phyloP scores from a whole-genome alignment of 768 basidiomycete genomes.

The Termitomyces bulborhizus region DNA sequence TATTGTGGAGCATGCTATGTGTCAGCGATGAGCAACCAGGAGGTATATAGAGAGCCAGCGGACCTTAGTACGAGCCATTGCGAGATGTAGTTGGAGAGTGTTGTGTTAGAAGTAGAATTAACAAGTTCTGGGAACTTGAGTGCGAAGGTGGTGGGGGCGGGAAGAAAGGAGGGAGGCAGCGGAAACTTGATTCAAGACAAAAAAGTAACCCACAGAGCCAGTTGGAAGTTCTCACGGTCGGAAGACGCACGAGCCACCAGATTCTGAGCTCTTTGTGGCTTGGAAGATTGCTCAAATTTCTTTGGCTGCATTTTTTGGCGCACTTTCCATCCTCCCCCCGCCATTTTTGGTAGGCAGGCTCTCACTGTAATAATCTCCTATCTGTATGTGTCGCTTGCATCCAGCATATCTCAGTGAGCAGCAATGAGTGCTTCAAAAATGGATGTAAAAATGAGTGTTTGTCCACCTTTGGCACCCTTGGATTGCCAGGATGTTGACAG shows the following conservation, averaged over 20 bases:
- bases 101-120: slow-evolving; percentile 18
- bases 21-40: slow-evolving; percentile 18
- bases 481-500: slow-evolving; percentile 2
- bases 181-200: slow-evolving; percentile 24
- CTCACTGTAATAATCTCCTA: background rate
- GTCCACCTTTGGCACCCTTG: slow-evolving; percentile 10
- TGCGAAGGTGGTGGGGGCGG: slow-evolving; percentile 30
- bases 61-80: slow-evolving; percentile 90
- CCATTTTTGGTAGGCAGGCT: slow-evolving; percentile 17
- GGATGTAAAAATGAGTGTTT: slow-evolving; percentile 15
- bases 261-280: slow-evolving; percentile 42
- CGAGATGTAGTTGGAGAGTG: slow-evolving; percentile 17
- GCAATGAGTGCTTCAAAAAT: slow-evolving; percentile 15
- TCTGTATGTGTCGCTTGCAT: slow-evolving; percentile 11
- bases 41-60: slow-evolving; percentile 10
- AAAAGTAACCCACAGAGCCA: slow-evolving; percentile 30
- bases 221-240: slow-evolving; percentile 41
- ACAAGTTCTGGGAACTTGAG: slow-evolving; percentile 17
- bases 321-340: slow-evolving; percentile 10
- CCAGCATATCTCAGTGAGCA: slow-evolving; percentile 9
- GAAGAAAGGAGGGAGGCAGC: slow-evolving; percentile 29
- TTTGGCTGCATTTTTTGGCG: slow-evolving; percentile 21
- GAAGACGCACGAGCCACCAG: slow-evolving; percentile 43
- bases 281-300: slow-evolving; percentile 39
- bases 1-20: slow-evolving; percentile 31